Evolutionary conservation across 179 eudicot genomes (phyloP), one percentile per base, ranked within the genome.

Genomic region (Patellifolia procumbens): DNA sequence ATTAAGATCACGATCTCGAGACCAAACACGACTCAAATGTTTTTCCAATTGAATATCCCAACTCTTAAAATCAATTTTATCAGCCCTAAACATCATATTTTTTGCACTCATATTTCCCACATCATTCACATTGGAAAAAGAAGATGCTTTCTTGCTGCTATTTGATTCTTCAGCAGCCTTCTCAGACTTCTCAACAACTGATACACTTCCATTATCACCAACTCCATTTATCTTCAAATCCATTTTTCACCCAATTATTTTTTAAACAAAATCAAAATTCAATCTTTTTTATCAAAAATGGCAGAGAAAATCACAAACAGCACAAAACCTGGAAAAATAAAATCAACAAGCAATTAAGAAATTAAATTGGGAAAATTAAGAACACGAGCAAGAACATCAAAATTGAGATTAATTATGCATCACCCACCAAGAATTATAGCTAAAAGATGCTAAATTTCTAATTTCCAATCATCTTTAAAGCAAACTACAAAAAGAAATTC

Each of bases 51-150:
- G 91, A 32, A 84, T 52, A 84, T 89, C 98, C 91, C 82, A 91
- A 17, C 77, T 85, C 88, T 87, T 88, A 42, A 94, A 85, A 88
- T 94, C 97, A 70, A 94, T 92, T 85, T 58, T 81, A 81, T 94
- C 94, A 29, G 94, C 98, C 80, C 97, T 89, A 59, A 92, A 56
- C 77, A 63, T 89, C 82, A 76, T 74, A 12, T 87, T 83, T 78
- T 87, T 87, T 66, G 75, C 80, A 74, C 90, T 84, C 67, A 68
- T 7, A 81, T 72, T 87, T n/a, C 87, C 90, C 1, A 39, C 68
- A 83, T 79, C 79, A 8, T 70, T 59, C 46, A 69, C 80, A 69
- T 78, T 81, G 20, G 76, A 79, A 55, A 7, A 79, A 76, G 76
- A 74, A 42, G 29, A n/a, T n/a, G n/a, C 20, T n/a, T 73, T 56